Conservation (phyloP, 2,329 filamentous ascomycete genomes). For the Fonsecaea monophora region DNA sequence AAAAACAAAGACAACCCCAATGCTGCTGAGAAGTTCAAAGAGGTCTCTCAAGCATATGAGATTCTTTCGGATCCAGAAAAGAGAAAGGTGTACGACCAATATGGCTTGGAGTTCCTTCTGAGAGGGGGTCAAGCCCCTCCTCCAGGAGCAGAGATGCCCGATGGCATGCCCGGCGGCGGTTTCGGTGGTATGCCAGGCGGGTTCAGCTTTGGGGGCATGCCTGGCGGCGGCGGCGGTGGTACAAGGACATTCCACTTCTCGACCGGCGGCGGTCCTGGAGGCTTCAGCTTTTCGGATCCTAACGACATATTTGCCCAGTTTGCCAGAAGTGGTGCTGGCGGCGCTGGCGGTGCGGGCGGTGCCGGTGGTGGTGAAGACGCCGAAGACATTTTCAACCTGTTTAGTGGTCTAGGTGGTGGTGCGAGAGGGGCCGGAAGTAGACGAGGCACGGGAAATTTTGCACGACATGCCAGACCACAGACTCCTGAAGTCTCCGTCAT, state of each 20-base stretch:
- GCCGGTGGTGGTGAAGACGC: slow-evolving; percentile 60
- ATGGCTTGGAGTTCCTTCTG: slow-evolving; percentile 89
- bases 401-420: slow-evolving; percentile 51
- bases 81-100: slow-evolving; percentile 92
- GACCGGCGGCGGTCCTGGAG: slow-evolving; percentile 58
- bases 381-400: slow-evolving; percentile 63
- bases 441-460: slow-evolving; percentile 43
- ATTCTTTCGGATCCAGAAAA: slow-evolving; percentile 97
- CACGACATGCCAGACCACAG: slow-evolving; percentile 43
- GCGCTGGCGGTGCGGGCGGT: slow-evolving; percentile 57
- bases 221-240: slow-evolving; percentile 54
- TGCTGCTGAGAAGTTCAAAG: slow-evolving; percentile 94
- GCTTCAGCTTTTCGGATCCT: slow-evolving; percentile 84
- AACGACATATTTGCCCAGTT: slow-evolving; percentile 88
- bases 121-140: slow-evolving; percentile 76
- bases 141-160: slow-evolving; percentile 59
- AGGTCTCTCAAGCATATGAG: slow-evolving; percentile 96
- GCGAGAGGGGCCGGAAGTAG: slow-evolving; percentile 49
- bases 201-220: slow-evolving; percentile 55
- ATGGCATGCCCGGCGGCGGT: slow-evolving; percentile 59
- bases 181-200: slow-evolving; percentile 59
- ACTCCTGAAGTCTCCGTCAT: slow-evolving; percentile 90
- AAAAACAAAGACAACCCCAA: slow-evolving; percentile 93
- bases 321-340: slow-evolving; percentile 61
- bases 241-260: slow-evolving; percentile 59